phyloP scores from a whole-genome alignment of 345 rosid genomes.

The Acer yangbiense region DNA sequence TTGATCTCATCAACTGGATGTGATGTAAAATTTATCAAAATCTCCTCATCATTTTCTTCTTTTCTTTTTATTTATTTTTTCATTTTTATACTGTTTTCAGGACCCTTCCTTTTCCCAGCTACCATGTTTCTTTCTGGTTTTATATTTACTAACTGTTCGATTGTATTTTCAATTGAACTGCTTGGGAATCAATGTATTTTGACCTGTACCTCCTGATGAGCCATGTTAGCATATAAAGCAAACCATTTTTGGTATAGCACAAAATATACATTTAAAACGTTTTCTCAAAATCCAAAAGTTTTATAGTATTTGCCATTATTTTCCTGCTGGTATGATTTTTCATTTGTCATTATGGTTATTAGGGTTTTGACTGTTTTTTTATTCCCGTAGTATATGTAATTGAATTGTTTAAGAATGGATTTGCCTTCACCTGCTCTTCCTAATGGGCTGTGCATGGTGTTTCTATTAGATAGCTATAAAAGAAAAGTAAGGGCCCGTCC shows the following conservation, averaged over 20 bases:
- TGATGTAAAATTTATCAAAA: no score
- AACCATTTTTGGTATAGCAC: no score
- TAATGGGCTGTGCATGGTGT: not conserved
- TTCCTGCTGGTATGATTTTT: not conserved
- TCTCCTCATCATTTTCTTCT: not conserved
- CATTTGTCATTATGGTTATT: not conserved
- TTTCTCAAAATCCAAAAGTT: no score
- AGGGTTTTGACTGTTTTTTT: not conserved
- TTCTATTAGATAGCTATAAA: not conserved
- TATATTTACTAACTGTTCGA: not conserved
- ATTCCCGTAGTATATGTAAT: not conserved
- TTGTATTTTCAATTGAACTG: not conserved
- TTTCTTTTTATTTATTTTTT: no score
- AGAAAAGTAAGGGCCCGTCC: not conserved
- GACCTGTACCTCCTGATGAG: not conserved
- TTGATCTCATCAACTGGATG: no score
- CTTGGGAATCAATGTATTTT: not conserved
- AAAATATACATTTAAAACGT: no score
- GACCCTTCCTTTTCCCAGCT: not conserved
- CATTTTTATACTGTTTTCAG: no score
- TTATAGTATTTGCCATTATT: not conserved
- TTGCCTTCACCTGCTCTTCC: not conserved
- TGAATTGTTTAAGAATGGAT: not conserved
- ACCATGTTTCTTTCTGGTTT: not conserved
- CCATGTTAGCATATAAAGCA: not conserved